Evolutionary conservation across 1,139 yeast species (phyloP).

Genomic region (Kodamaea arcana): DNA sequence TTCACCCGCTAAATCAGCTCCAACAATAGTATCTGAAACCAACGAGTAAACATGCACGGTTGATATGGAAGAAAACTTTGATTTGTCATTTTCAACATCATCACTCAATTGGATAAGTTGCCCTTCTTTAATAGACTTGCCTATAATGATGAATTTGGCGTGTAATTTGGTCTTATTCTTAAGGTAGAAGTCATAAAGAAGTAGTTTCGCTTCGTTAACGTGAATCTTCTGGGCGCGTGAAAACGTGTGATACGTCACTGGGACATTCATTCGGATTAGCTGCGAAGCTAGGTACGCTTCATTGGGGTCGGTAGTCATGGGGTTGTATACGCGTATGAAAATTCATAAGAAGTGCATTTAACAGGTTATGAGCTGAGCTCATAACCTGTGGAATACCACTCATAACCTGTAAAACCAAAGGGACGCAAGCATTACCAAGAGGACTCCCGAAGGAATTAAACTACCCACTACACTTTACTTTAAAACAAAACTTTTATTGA

Average conservation of each 20-base stretch:
- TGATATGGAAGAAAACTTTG: conserved; percentile 2
- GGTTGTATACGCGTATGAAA: background rate
- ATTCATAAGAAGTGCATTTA: background rate
- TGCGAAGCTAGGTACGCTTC: conserved; percentile 21
- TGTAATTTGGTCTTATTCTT: conserved; percentile 27
- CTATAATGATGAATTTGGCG: conserved; percentile 35
- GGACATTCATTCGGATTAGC: conserved; percentile 21
- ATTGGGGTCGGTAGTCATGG: conserved; percentile 8
- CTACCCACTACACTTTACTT: too few species aligned
- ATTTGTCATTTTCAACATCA: conserved; percentile 9
- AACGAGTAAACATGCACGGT: conserved; percentile 34
- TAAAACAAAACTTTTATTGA: too few species aligned
- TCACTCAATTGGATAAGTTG: conserved; percentile 21
- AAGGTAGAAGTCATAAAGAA: conserved; percentile 29
- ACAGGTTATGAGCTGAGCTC: background rate
- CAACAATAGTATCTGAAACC: conserved; percentile 14
- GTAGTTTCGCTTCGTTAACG: conserved; percentile 25
- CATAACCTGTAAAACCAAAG: too few species aligned
- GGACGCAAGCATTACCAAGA: too few species aligned
- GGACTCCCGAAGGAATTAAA: too few species aligned
- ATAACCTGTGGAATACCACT: background rate
- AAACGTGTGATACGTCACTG: conserved; percentile 29
- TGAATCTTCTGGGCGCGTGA: conserved; percentile 27
- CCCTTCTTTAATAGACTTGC: conserved; percentile 12
- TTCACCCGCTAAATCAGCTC: conserved; percentile 28